Percentiles rank a stretch among this genome's conserved stretches.
phyloP scores from a whole-genome alignment of 352 stramenopile genomes.

The Thalassiosira hispida region DNA sequence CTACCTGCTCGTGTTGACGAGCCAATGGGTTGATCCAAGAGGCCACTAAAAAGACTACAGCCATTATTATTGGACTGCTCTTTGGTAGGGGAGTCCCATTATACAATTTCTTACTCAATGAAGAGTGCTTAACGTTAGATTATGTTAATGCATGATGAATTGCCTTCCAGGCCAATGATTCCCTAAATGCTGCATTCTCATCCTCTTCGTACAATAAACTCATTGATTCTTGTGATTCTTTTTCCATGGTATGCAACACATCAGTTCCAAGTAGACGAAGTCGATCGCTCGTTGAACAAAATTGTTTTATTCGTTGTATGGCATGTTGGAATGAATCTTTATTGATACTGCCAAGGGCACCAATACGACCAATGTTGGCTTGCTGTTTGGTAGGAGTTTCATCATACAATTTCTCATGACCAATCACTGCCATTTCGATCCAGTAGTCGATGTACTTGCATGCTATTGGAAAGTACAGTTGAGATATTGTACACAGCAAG shows the following conservation, averaged over 20 bases:
- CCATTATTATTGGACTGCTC: too few species aligned
- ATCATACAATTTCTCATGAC: conserved; percentile 33
- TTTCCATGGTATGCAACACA: conserved; percentile 9
- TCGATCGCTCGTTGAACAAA: conserved; percentile 34
- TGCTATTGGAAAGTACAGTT: conserved; percentile 36
- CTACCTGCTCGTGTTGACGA: too few species aligned
- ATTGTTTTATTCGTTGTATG: conserved; percentile 28
- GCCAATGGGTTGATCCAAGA: too few species aligned
- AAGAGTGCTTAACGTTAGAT: too few species aligned
- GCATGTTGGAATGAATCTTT: conserved; percentile 22
- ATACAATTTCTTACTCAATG: too few species aligned
- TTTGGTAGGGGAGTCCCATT: too few species aligned
- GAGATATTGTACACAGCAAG: conserved; percentile 31
- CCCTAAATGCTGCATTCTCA: conserved; percentile 24
- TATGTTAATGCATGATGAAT: conserved; percentile 22
- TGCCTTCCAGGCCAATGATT: conserved; percentile 39
- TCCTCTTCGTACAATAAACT: conserved; percentile 6
- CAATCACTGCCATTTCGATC: conserved; percentile 27
- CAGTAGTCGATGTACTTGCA: conserved; percentile 36
- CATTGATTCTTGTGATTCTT: conserved; percentile 6
- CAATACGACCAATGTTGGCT: background rate
- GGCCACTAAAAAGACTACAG: too few species aligned
- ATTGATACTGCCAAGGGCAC: background rate
- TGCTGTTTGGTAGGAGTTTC: background rate
- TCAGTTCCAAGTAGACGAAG: conserved; percentile 14